Evolutionary conservation across 495 filamentous ascomycete species (phyloP).

Genomic region (Hyaloscypha variabilis): DNA sequence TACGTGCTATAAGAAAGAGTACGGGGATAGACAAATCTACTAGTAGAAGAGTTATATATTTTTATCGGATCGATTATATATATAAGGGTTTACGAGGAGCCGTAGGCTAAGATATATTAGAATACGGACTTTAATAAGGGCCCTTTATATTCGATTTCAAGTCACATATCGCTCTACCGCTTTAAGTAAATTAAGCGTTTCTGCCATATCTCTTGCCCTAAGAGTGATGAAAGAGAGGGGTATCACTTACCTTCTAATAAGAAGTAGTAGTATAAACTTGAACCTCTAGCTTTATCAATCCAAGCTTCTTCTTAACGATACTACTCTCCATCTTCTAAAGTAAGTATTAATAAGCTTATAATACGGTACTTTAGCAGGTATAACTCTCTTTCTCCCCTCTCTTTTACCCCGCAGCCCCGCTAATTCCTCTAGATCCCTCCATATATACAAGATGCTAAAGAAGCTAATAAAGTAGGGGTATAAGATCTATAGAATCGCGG

Average conservation of each 20-base stretch:
- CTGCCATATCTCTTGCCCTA: slow-evolving; percentile 9
- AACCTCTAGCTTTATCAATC: slow-evolving; percentile 17
- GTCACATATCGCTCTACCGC: slow-evolving; percentile 10
- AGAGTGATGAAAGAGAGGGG: slow-evolving; percentile 10
- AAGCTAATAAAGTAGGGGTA: slow-evolving; percentile 25
- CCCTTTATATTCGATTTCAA: slow-evolving; percentile 12
- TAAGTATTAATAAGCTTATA: slow-evolving; percentile 14
- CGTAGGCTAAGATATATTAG: slow-evolving; percentile 3
- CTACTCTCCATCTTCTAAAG: slow-evolving; percentile 17
- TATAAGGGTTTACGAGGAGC: slow-evolving; percentile 14
- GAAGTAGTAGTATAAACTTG: slow-evolving; percentile 20
- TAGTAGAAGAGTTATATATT: slow-evolving; percentile 10
- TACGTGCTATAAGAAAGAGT: not conserved
- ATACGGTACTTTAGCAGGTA: slow-evolving; percentile 17
- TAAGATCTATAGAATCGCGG: slow-evolving; percentile 22
- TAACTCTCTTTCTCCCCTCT: not conserved
- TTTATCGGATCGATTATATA: slow-evolving; percentile 20
- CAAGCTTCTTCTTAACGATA: slow-evolving; percentile 14
- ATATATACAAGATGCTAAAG: slow-evolving; percentile 16
- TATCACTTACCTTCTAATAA: slow-evolving; percentile 2
- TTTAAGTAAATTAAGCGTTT: slow-evolving; percentile 16
- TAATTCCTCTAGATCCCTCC: not conserved
- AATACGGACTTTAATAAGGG: slow-evolving; percentile 16
- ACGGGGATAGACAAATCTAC: slow-evolving; percentile 10
- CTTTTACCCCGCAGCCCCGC: not conserved